A percentile compares a stretch with the other conserved stretches of the same genome.
phyloP scores from a whole-genome alignment of 2,329 filamentous ascomycete genomes.

The Chaetomiaceae sp. region DNA sequence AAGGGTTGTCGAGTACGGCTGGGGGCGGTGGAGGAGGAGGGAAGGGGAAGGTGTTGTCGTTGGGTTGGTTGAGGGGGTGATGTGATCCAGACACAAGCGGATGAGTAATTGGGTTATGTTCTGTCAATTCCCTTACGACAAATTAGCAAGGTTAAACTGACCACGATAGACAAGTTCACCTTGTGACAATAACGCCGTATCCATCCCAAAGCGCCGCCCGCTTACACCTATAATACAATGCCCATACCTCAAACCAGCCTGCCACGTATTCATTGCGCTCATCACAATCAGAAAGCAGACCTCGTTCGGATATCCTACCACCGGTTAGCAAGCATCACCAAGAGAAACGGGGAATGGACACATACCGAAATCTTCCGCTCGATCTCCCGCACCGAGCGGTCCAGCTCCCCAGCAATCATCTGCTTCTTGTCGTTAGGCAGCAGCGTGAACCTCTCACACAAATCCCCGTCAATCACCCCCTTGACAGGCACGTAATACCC shows the following conservation, averaged over 20 bases:
- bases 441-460: constrained; percentile 86
- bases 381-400: constrained; percentile 86
- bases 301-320: constrained; percentile 53
- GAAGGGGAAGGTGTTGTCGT: background rate
- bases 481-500: constrained; percentile 96
- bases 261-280: background rate
- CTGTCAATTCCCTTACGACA: background rate
- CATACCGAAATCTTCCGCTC: constrained; percentile 84
- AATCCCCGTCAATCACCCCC: constrained; percentile 91
- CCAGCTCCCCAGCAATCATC: constrained; percentile 89
- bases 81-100: background rate
- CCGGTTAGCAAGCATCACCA: constrained; percentile 29
- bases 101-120: background rate
- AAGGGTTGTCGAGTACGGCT: background rate
- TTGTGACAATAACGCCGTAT: constrained; percentile 5
- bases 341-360: constrained; percentile 7
- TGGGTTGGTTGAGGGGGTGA: background rate
- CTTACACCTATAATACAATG: constrained; percentile 2
- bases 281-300: constrained; percentile 48
- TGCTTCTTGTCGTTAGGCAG: constrained; percentile 85
- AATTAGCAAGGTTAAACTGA: background rate
- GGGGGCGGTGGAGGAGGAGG: background rate
- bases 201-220: constrained; percentile 12
- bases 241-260: background rate
- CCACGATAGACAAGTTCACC: background rate